Conservation (phyloP, 345 rosid species). For the Euphorbia pulcherrima region DNA sequence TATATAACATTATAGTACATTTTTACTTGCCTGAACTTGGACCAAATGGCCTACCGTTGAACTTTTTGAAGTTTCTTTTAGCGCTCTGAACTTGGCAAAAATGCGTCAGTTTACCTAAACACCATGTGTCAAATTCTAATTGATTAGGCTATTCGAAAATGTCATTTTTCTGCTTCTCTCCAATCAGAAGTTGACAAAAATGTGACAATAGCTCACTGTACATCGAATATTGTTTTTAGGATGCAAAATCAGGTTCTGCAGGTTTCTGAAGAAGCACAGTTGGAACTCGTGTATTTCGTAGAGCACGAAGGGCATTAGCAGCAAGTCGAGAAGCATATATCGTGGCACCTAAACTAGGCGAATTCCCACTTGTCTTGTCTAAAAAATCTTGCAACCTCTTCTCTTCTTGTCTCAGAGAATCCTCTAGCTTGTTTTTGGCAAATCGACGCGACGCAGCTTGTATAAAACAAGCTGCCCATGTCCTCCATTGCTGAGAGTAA, state of each 20-base stretch:
- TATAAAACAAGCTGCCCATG: constrained; percentile 90
- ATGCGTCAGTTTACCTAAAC: too few species aligned
- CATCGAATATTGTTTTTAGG: constrained; percentile 35
- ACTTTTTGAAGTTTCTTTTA: too few species aligned
- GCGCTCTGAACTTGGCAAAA: too few species aligned
- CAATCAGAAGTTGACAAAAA: too few species aligned
- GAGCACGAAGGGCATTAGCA: too few species aligned
- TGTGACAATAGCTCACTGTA: neutral
- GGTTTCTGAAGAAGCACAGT: constrained; percentile 80
- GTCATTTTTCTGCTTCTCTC: too few species aligned
- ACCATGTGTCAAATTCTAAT: too few species aligned
- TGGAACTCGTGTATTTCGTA: constrained; percentile 55
- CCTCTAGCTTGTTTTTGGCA: constrained; percentile 65
- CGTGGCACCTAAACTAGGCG: constrained; percentile 82
- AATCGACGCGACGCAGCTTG: constrained; percentile 90
- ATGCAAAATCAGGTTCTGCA: constrained; percentile 82
- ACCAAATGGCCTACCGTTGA: too few species aligned
- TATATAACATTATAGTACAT: too few species aligned
- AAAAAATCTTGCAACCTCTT: constrained; percentile 70
- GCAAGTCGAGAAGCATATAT: constrained; percentile 77
- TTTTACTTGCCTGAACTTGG: too few species aligned
- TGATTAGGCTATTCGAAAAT: too few species aligned
- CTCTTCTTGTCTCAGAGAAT: constrained; percentile 64
- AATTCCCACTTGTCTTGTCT: constrained; percentile 57
- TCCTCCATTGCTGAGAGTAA: constrained; percentile 88